phyloP scores from a whole-genome alignment of 139 green algal species.

The Trebouxia sp. region DNA sequence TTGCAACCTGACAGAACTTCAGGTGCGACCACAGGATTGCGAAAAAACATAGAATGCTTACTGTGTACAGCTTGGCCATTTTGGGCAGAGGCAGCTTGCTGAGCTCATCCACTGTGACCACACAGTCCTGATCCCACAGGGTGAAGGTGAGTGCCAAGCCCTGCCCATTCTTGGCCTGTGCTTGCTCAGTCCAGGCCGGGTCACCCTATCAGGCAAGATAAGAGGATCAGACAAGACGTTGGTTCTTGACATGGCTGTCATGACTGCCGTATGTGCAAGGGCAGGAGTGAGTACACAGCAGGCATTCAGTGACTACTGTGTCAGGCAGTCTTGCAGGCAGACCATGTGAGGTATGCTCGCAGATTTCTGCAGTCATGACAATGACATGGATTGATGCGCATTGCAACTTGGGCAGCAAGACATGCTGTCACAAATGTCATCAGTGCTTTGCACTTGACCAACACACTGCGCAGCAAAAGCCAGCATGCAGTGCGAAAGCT shows the following conservation, averaged over 20 bases:
- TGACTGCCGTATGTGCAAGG: background rate
- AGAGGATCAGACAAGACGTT: too few relatives aligned
- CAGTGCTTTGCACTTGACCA: too few relatives aligned
- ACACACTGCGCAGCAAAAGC: too few relatives aligned
- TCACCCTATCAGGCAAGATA: background rate
- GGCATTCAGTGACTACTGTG: background rate
- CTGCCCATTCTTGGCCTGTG: background rate
- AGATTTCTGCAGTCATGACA: too few relatives aligned
- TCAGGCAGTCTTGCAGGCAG: background rate
- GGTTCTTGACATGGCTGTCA: too few relatives aligned
- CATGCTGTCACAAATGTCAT: too few relatives aligned
- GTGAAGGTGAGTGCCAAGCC: background rate
- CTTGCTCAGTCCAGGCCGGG: background rate
- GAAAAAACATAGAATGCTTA: background rate
- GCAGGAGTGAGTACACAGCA: too few relatives aligned
- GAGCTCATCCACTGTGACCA: constrained; percentile 12
- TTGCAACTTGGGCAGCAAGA: too few relatives aligned
- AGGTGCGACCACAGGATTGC: too few relatives aligned
- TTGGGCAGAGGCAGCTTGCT: constrained; percentile 4
- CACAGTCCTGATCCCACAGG: constrained; percentile 12
- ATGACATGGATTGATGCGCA: too few relatives aligned
- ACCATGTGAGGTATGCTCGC: background rate
- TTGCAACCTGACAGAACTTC: too few relatives aligned
- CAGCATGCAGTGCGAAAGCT: too few relatives aligned
- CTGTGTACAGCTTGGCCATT: constrained; percentile 19